Base-by-base conservation (phyloP, 2,329 filamentous ascomycete genomes). In the Aurifilum marmelostoma region DNA sequence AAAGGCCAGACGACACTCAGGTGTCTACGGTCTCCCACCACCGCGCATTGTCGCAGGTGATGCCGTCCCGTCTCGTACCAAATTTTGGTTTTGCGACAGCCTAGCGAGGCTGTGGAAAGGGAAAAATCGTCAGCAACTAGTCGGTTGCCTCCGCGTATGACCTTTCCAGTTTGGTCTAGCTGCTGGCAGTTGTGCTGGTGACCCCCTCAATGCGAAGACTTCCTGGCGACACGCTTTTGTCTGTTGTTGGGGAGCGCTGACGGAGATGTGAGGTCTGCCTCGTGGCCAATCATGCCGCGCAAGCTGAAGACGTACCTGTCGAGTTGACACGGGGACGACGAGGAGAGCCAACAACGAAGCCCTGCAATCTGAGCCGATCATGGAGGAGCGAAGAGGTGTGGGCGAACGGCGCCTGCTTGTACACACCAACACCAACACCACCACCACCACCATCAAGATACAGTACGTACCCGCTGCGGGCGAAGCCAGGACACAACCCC, bases 251-350 rank as follows among this genome's bases (percentile, higher is more conserved):
- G 24, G 52, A 34, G 34, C 34, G 50, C 52, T 56, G 52, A 56
- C 9, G 52, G 12, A 27, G 24, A 56, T 18, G 34, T 11, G 9
- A 24, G 29, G 32, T 32, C 24, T 18, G 58, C n/a, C 18, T 89
- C n/a, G 29, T 32, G 16, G 21, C 43, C 43, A 47, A 47, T 47
- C 43, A 47, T 47, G 43, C 43, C 7, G 43, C 43, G 21, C 43
- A 47, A 9, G 43, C 21, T n/a, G 43, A n/a, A 21, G 18, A 7
- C 43, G 43, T 47, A 21, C 43, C 7, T 47, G 16, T 47, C 43
- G 11, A 47, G 43, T 47, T 47, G 43, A 47, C 21, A 47, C 43
- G 43, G 21, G 18, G 21, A n/a, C 21, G 6, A n/a, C 4, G 7
- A 11, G 7, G 43, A 47, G 43, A 47, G 43, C 43, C 43, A 47